Evolutionary conservation across 352 stramenopile species (phyloP).

Genomic region (Globisporangium emineosum): DNA sequence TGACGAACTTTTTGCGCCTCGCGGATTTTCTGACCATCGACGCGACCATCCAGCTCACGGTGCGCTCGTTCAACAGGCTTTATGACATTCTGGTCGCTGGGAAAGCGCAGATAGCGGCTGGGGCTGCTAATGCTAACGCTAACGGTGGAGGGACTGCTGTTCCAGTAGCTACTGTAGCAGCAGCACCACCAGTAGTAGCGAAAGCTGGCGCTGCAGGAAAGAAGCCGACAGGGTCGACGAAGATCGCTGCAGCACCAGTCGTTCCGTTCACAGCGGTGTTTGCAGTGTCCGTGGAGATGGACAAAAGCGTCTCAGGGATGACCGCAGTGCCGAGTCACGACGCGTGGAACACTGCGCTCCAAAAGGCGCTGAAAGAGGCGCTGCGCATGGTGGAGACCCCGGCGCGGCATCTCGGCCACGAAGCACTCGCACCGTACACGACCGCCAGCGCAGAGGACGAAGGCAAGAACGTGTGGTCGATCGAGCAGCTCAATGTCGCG

Average conservation of each 20-base stretch:
- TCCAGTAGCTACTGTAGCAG: background rate
- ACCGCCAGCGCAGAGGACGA: slow-evolving; percentile 82
- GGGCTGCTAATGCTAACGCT: background rate
- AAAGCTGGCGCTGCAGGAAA: background rate
- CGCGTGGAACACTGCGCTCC: slow-evolving; percentile 63
- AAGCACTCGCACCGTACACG: slow-evolving; percentile 74
- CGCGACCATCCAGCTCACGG: slow-evolving; percentile 83
- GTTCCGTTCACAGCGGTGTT: slow-evolving; percentile 56
- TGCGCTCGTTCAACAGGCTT: slow-evolving; percentile 69
- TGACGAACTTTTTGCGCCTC: slow-evolving; percentile 92
- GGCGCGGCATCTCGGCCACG: slow-evolving; percentile 76
- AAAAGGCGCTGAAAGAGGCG: slow-evolving; percentile 79
- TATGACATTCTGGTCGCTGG: slow-evolving; percentile 51
- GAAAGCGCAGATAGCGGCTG: slow-evolving; percentile 28
- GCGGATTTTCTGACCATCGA: slow-evolving; percentile 91
- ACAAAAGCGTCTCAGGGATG: slow-evolving; percentile 28
- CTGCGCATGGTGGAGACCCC: slow-evolving; percentile 88
- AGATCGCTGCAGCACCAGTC: slow-evolving; percentile 6
- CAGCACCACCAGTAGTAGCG: background rate
- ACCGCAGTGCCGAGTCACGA: slow-evolving; percentile 63
- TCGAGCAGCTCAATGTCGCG: slow-evolving; percentile 76
- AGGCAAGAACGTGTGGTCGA: slow-evolving; percentile 73
- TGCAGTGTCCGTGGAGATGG: slow-evolving; percentile 64
- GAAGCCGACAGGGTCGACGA: background rate
- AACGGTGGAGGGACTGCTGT: background rate